phyloP scores from a whole-genome alignment of 2,329 filamentous ascomycete species.

The Neoarthrinium moseri region DNA sequence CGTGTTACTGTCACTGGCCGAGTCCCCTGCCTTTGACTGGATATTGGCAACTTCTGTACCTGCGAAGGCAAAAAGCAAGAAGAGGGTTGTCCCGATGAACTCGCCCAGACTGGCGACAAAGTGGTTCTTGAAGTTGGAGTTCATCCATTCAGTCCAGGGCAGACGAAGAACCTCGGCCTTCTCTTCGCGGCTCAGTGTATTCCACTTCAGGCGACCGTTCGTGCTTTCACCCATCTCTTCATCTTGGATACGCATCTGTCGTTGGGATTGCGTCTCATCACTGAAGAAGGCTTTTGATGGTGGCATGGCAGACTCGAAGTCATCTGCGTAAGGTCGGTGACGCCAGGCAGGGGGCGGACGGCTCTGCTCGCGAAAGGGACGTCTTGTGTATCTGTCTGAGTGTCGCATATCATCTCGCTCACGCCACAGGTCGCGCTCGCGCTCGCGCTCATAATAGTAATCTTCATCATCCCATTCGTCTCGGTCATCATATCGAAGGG shows the following conservation, averaged over 20 bases:
- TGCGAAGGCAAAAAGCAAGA: constrained; percentile 42
- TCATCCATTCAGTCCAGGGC: constrained; percentile 46
- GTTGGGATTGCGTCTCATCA: constrained; percentile 3
- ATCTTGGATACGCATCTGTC: constrained; percentile 3
- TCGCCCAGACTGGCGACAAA: constrained; percentile 35
- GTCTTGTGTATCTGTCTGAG: neutral
- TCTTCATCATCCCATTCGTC: constrained; percentile 9
- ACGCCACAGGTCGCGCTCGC: constrained; percentile 1
- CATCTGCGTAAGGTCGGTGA: neutral
- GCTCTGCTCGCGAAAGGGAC: neutral
- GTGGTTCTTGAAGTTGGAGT: constrained; percentile 44
- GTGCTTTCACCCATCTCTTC: constrained; percentile 12
- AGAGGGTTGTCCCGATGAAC: constrained; percentile 40
- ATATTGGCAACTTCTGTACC: constrained; percentile 40
- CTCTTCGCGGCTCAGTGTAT: constrained; percentile 35
- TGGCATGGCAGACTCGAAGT: neutral
- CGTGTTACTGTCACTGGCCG: constrained; percentile 11
- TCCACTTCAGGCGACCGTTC: constrained; percentile 30
- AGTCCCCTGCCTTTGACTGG: constrained; percentile 14
- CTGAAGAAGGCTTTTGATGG: constrained; percentile 1
- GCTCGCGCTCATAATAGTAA: constrained; percentile 6
- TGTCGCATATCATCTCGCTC: neutral
- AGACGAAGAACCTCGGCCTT: constrained; percentile 41
- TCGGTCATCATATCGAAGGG: constrained; percentile 3
- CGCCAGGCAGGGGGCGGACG: constrained; percentile 4